A percentile compares a stretch with the other conserved stretches of the same genome.
phyloP scores from a whole-genome alignment of 768 basidiomycete species.

The Tulasnella sp. region DNA sequence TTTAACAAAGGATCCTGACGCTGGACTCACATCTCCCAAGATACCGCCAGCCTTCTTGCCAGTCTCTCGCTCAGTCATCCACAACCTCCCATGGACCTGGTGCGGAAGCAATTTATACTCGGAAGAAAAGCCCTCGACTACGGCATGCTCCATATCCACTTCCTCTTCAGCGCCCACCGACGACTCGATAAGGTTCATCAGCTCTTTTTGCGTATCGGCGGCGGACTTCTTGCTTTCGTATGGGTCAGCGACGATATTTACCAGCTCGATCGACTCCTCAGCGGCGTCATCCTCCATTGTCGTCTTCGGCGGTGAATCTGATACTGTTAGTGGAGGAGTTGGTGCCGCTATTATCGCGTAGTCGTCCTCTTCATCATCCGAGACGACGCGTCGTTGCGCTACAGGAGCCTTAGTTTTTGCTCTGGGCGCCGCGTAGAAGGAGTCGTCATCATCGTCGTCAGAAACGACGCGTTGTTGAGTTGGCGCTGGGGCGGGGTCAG shows the following conservation, averaged over 20 bases:
- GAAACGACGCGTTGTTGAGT: too few species aligned
- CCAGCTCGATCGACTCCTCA: not conserved
- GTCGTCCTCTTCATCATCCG: not conserved
- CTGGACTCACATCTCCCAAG: constrained; percentile 51
- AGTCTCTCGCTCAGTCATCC: constrained; percentile 79
- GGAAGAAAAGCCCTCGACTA: constrained; percentile 66
- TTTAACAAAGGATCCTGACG: constrained; percentile 12
- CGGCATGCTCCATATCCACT: constrained; percentile 52
- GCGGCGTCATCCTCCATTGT: not conserved
- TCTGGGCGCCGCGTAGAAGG: not conserved
- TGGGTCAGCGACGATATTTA: not conserved
- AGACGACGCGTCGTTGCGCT: too few species aligned
- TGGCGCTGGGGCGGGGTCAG: not conserved
- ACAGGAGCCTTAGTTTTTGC: too few species aligned
- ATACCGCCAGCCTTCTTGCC: constrained; percentile 78
- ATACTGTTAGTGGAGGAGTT: not conserved
- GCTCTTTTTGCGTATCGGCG: constrained; percentile 64
- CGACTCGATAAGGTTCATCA: constrained; percentile 65
- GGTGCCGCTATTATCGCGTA: not conserved
- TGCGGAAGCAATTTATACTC: constrained; percentile 68
- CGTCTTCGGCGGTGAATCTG: not conserved
- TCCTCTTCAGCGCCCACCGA: constrained; percentile 43
- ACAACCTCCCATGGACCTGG: constrained; percentile 72
- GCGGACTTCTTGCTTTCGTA: constrained; percentile 19
- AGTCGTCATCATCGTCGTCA: too few species aligned